Conservation (phyloP, 257 asterid species). For the Galeopsis tetrahit region DNA sequence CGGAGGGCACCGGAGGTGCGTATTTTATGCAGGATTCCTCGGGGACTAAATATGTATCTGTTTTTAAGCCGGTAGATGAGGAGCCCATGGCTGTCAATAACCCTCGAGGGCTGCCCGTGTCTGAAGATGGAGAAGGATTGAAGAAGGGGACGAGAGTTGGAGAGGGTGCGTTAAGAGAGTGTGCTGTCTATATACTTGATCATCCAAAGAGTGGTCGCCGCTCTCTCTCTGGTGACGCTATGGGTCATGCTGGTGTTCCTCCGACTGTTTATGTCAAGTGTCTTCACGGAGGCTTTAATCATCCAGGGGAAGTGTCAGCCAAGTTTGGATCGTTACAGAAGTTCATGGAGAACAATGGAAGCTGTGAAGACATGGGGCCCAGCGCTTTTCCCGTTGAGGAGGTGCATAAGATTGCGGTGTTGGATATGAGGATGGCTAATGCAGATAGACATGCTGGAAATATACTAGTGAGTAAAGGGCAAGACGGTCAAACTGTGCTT, state of each 20-base stretch:
- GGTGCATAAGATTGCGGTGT: slow-evolving; percentile 84
- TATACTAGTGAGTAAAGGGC: slow-evolving; percentile 69
- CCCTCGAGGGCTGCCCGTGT: slow-evolving; percentile 86
- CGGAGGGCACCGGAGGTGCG: slow-evolving; percentile 95
- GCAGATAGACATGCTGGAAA: slow-evolving; percentile 95
- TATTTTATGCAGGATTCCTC: slow-evolving; percentile 76
- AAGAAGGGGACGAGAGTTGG: slow-evolving; percentile 95
- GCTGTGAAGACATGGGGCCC: slow-evolving; percentile 95
- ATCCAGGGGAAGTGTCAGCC: slow-evolving; percentile 54
- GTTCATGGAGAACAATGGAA: slow-evolving; percentile 77
- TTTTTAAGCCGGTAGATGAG: slow-evolving; percentile 89
- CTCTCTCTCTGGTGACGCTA: slow-evolving; percentile 54
- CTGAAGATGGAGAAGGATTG: slow-evolving; percentile 85
- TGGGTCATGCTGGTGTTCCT: slow-evolving; percentile 86
- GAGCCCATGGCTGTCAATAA: slow-evolving; percentile 93
- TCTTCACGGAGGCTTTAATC: slow-evolving; percentile 77
- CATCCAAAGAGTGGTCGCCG: slow-evolving; percentile 85
- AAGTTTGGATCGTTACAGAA: slow-evolving; percentile 85
- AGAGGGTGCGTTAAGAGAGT: slow-evolving; percentile 88
- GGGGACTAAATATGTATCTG: slow-evolving; percentile 65
- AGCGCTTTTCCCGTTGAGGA: slow-evolving; percentile 75
- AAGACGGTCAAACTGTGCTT: slow-evolving; percentile 65
- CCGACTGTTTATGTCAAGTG: slow-evolving; percentile 72
- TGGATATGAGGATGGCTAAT: slow-evolving; percentile 91
- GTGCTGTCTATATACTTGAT: slow-evolving; percentile 84